Evolutionary conservation across 495 filamentous ascomycete genomes (phyloP), one percentile per base, ranked within the genome.

Genomic region (Talaromyces nanjingensis): DNA sequence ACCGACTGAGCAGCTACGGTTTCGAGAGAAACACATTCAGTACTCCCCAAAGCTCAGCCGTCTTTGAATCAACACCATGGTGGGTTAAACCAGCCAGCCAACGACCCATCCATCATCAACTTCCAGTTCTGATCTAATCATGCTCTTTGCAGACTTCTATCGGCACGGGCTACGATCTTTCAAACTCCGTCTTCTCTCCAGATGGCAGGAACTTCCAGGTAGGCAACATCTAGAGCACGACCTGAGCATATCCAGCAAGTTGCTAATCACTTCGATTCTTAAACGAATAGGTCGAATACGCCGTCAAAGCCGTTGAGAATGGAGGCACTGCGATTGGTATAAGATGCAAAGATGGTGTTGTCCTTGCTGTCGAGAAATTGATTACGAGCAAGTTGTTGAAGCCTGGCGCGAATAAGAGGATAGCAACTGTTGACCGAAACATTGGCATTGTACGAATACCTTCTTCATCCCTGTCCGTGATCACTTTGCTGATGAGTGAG

Each of bases 201-300:
- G 94, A 98, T 81, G 94, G 94, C 75, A 88, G 94, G 67, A 98
- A 98, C 79, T 98, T 98, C 76, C 94, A 98, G 78, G 87, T 88
- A 76, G 47, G 27, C 47, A 58, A n/a, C 49, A 60, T 16, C 12
- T 42, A 61, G n/a, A 27, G 20, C 60, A 20, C 59, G 63, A 47
- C 37, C 42, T 63, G 18, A 49, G 4, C n/a, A 18, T 20, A 6
- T 49, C n/a, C 45, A 8, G 12, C 22, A 29, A 14, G 11, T 29
- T 56, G 53, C 37, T 62, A 63, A 49, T 56, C 14, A n/a, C 1
- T 9, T 49, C 45, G 18, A 49, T 49, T 45, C 22, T 24, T 57
- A 49, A 33, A 49, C 14, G 39, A 14, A 39, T 66, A 86, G 84
- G 94, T 98, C 74, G 94, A 98, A 83, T 98, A 98, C 78, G 94